phyloP scores from a whole-genome alignment of 306 rosid species.

The Quercus ilex region DNA sequence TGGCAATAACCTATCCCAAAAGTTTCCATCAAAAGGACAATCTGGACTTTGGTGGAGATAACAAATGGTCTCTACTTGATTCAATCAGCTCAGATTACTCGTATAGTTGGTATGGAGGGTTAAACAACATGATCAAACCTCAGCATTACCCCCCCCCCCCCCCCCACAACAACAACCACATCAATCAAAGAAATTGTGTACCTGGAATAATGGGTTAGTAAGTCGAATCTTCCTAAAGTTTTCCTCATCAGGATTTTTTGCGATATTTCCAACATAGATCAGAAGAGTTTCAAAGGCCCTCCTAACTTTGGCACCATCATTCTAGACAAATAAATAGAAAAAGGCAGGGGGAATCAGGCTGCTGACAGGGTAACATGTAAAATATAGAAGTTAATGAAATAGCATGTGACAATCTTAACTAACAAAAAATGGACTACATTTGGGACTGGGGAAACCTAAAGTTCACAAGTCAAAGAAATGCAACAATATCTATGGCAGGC shows the following conservation, averaged over 20 bases:
- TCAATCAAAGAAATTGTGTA: conserved; percentile 18
- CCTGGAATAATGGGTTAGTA: conserved; percentile 68
- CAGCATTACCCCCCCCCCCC: too few relatives aligned
- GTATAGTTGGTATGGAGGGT: not conserved
- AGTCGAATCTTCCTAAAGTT: conserved; percentile 79
- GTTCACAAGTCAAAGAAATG: not conserved
- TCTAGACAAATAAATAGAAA: conserved; percentile 43
- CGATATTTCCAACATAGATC: conserved; percentile 74
- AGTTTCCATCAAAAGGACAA: not conserved
- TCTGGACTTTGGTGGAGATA: not conserved
- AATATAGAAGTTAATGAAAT: not conserved
- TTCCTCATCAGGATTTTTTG: conserved; percentile 75
- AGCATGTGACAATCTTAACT: not conserved
- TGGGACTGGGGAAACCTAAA: not conserved
- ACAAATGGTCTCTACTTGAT: not conserved
- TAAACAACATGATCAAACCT: not conserved
- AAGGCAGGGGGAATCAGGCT: not conserved
- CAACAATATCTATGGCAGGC: not conserved
- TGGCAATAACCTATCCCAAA: not conserved
- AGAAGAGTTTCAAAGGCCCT: conserved; percentile 75
- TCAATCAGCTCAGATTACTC: not conserved
- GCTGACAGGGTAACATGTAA: not conserved
- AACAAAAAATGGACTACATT: not conserved
- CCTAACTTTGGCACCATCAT: conserved; percentile 64
- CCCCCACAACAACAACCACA: too few relatives aligned